phyloP scores from a whole-genome alignment of 140 eudicot genomes.

The Oenanthe javanica region DNA sequence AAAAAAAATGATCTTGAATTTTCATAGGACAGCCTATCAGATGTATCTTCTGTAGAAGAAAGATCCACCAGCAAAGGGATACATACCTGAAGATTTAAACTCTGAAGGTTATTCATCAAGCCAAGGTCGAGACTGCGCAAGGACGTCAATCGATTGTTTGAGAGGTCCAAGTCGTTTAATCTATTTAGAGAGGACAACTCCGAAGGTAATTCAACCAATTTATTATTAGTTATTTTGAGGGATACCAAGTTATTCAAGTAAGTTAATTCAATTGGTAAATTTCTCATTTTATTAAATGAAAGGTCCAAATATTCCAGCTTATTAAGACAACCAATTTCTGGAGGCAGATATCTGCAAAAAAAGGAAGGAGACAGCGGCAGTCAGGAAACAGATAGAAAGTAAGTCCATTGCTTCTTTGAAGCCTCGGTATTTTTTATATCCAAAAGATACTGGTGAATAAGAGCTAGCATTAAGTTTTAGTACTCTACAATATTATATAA shows the following conservation, averaged over 20 bases:
- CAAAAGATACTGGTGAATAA: not conserved
- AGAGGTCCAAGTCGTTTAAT: conserved; percentile 74
- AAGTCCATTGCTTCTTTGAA: conserved; percentile 16
- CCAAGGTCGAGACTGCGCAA: conserved; percentile 56
- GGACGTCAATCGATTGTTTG: conserved; percentile 80
- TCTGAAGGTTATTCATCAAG: conserved; percentile 58
- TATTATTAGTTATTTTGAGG: conserved; percentile 72
- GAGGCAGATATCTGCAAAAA: conserved; percentile 84
- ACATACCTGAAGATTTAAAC: conserved; percentile 76
- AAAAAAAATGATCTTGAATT: not conserved
- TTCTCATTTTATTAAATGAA: conserved; percentile 82
- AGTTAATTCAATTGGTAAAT: conserved; percentile 62
- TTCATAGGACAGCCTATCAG: not conserved
- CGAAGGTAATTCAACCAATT: conserved; percentile 57
- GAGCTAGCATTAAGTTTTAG: not conserved
- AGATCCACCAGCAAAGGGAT: not conserved
- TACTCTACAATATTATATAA: not conserved
- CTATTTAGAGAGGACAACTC: conserved; percentile 61
- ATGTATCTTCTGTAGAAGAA: not conserved
- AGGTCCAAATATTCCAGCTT: conserved; percentile 77
- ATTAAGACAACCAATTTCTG: conserved; percentile 78
- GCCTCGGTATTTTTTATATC: not conserved
- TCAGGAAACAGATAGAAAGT: not conserved
- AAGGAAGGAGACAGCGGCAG: not conserved
- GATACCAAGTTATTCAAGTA: conserved; percentile 49